Evolutionary conservation across 257 asterid genomes (phyloP).

Genomic region (Lantana camara): DNA sequence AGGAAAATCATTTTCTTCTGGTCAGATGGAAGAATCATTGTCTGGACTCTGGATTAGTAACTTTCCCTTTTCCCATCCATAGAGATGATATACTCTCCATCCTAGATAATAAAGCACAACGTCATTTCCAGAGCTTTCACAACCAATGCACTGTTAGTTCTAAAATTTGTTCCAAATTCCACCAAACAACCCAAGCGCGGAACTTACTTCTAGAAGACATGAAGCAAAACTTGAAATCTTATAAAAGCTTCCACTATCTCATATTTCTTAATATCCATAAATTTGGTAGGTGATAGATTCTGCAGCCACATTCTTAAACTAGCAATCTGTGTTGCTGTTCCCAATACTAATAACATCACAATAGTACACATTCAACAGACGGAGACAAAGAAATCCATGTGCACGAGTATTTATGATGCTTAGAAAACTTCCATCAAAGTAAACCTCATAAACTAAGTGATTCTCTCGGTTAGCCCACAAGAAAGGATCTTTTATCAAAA

Average conservation of each 20-base stretch:
- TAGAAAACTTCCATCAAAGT: background rate
- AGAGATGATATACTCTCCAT: background rate
- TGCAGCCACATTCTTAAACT: slow-evolving; percentile 21
- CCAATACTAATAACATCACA: background rate
- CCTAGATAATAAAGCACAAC: background rate
- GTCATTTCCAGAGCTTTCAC: background rate
- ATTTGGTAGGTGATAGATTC: slow-evolving; percentile 10
- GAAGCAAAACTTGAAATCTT: background rate
- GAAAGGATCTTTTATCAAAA: background rate
- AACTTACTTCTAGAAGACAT: background rate
- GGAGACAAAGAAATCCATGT: background rate
- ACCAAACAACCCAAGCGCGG: background rate
- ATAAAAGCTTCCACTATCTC: slow-evolving; percentile 11
- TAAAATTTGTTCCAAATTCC: slow-evolving; percentile 2
- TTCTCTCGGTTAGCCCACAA: background rate
- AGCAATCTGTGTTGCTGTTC: background rate
- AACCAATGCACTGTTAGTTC: too few relatives aligned
- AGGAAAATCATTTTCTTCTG: background rate
- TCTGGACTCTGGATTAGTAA: background rate
- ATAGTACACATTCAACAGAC: background rate
- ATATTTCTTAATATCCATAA: slow-evolving; percentile 2
- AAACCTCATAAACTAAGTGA: slow-evolving; percentile 12
- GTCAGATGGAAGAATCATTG: background rate
- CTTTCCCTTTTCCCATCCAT: background rate
- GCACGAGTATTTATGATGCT: background rate